Conservation (phyloP, 2,329 filamentous ascomycete species). For the Ophiostoma sp. region DNA sequence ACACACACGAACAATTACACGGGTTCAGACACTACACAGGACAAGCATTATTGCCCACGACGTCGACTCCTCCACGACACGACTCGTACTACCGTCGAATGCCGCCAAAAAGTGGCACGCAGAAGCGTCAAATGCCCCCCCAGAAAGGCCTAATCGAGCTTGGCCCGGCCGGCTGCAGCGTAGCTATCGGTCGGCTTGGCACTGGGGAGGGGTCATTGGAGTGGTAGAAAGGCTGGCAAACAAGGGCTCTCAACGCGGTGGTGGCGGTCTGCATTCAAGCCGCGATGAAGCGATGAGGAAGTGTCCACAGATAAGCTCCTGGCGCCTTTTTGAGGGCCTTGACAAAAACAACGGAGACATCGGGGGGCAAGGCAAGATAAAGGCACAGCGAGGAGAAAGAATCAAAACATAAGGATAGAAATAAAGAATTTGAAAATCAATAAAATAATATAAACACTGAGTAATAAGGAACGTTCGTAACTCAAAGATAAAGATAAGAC, state of each 20-base stretch:
- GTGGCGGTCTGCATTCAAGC: slow-evolving; percentile 20
- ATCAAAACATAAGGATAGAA: neutral
- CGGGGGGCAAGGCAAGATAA: neutral
- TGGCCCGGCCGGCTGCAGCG: neutral
- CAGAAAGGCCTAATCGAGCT: neutral
- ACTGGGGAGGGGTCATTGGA: neutral
- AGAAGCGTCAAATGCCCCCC: no score
- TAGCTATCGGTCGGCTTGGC: slow-evolving; percentile 14
- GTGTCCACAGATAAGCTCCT: slow-evolving; percentile 15
- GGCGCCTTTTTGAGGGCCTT: neutral
- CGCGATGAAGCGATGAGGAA: neutral
- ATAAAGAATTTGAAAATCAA: neutral
- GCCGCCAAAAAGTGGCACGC: neutral
- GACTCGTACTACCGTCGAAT: neutral
- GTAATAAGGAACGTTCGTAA: no score
- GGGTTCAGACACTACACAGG: neutral
- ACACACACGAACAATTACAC: neutral
- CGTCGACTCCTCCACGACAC: neutral
- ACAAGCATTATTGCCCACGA: neutral
- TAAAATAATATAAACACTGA: neutral
- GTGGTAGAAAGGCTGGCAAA: neutral
- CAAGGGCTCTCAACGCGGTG: neutral
- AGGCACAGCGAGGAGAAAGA: no score
- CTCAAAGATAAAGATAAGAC: neutral
- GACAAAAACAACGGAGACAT: neutral